Base-by-base conservation (phyloP, 2,329 filamentous ascomycete genomes). In the Dothidotthia symphoricarpi region DNA sequence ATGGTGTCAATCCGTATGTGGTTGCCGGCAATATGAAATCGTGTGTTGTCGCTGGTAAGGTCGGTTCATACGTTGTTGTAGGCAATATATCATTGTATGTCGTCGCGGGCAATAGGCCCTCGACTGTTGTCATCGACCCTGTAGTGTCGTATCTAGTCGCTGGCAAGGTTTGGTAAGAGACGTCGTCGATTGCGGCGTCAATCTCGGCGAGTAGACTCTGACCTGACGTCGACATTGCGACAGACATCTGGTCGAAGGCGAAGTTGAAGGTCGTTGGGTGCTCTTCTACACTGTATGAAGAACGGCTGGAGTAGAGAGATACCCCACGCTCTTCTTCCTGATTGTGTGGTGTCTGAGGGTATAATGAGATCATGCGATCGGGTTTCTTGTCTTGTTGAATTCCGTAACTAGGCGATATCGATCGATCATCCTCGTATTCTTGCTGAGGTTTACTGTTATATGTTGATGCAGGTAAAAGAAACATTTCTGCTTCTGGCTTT, bases 171-270 rank as follows among this genome's bases (percentile, higher is more conserved):
- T 46, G 55, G 29, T 47, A 39, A 29, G 51, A 56, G 25, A 45
- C 43, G 31, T 56, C 51, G 16, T 58, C 54, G 26, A 58, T 58
- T 4, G 54, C 54, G 19, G 51, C 47, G 34, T 58, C 54, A 22
- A 58, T 58, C 6, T 58, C 45, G 12, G 51, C 40, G 13, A 58
- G 41, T 6, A 58, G 30, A 12, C 49, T 47, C 14, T 49, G 41
- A 24, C 49, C 45, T 4, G 39, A 36, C 6, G 36, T 34, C 14
- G 45, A 45, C 2, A 37, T 41, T 12, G 40, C 36, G 1, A 36
- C 44, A 8, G 44, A 49, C 11, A 31, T 41, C 17, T 33, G 45
- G 22, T 54, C 48, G 24, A 57, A 57, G 1, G 45, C 28, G 11
- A 51, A 47, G 6, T 41, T 47, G 29, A 51, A 47, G 2, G 51